Base-by-base conservation (phyloP, 2,329 filamentous ascomycete species). In the Trichophyton mentagrophytes region DNA sequence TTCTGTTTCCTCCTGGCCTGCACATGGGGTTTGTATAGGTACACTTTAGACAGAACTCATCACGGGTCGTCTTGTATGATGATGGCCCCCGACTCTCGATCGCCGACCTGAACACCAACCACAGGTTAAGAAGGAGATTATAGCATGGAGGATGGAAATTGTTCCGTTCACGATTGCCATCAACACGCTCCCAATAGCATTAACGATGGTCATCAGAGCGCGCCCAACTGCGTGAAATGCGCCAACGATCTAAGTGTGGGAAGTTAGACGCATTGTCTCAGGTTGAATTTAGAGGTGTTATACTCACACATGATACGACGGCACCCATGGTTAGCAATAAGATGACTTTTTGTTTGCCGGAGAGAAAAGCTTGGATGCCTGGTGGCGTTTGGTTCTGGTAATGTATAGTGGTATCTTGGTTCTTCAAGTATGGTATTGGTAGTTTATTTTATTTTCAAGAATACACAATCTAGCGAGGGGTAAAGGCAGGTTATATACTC, bases 251-350 rank as follows among this genome's bases (percentile, higher is more conserved):
- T 87, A 65, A 11, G 20, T 44, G 13, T 8, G 7, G 8, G 25
- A 1, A 20, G 42, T 40, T 59, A 36, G 33, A n/a, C 49, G 36
- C 40, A 30, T 20, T 38, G 51, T 42, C n/a, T 51, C 33, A 47
- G 25, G 40, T 3, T 13, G 40, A 22, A 58, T 82, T 6, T 7
- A 30, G 8, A 27, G 17, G 17, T 1, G 42, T 20, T 15, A 15
- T 49, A 30, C 87, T 70, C 88, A 92, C 88, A 72, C 88, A 91
- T 72, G 88, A 91, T 66, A 90, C 79, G 70, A 93, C 85, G 74
- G 86, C 88, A 77, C 89, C 89, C 89, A 93, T 92, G 67, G 74
- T 85, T 49, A 27, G 11, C 3, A 25, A n/a, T 57, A 25, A 13
- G 33, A 40, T 57, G 17, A 2, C 27, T 6, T 38, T 57, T 33